Evolutionary conservation across 1,284 basidiomycete genomes (phyloP).

Genomic region (Amylostereum areolatum): DNA sequence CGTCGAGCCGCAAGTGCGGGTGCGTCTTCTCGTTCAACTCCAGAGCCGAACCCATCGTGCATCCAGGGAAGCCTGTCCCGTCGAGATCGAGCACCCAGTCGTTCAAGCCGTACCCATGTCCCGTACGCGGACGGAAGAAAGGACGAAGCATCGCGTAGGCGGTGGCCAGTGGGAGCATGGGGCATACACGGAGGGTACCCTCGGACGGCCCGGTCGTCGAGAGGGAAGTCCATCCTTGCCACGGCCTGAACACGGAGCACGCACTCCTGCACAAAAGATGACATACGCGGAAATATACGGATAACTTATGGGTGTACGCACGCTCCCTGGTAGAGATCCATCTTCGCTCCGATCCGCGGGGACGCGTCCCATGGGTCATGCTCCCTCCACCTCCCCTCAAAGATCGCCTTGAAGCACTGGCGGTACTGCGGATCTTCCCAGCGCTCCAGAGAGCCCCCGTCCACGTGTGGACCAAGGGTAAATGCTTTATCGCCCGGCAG

Average conservation of each 20-base stretch:
- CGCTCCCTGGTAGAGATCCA: slow-evolving; percentile 51
- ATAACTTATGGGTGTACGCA: slow-evolving; percentile 20
- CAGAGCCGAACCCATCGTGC: slow-evolving; percentile 55
- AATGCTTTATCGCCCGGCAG: slow-evolving; percentile 63
- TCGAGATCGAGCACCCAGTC: slow-evolving; percentile 65
- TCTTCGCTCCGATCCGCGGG: slow-evolving; percentile 45
- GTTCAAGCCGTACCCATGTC: slow-evolving; percentile 21
- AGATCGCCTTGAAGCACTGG: slow-evolving; percentile 49
- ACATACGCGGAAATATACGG: neutral
- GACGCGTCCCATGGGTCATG: slow-evolving; percentile 56
- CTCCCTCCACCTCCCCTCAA: slow-evolving; percentile 47
- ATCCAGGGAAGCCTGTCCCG: slow-evolving; percentile 56
- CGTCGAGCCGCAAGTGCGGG: slow-evolving; percentile 60
- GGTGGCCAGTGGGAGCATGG: slow-evolving; percentile 47
- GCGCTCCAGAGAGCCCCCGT: slow-evolving; percentile 70
- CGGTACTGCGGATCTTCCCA: slow-evolving; percentile 72
- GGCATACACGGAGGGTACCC: slow-evolving; percentile 60
- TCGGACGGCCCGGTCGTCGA: slow-evolving; percentile 57
- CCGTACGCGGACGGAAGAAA: slow-evolving; percentile 50
- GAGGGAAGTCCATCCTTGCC: slow-evolving; percentile 73
- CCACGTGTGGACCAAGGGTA: slow-evolving; percentile 67
- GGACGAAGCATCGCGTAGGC: slow-evolving; percentile 74
- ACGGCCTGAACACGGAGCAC: slow-evolving; percentile 73
- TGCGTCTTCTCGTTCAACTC: slow-evolving; percentile 59
- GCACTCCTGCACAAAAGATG: slow-evolving; percentile 34